Evolutionary conservation across 306 rosid genomes (phyloP).

Genomic region (Abrus precatorius): DNA sequence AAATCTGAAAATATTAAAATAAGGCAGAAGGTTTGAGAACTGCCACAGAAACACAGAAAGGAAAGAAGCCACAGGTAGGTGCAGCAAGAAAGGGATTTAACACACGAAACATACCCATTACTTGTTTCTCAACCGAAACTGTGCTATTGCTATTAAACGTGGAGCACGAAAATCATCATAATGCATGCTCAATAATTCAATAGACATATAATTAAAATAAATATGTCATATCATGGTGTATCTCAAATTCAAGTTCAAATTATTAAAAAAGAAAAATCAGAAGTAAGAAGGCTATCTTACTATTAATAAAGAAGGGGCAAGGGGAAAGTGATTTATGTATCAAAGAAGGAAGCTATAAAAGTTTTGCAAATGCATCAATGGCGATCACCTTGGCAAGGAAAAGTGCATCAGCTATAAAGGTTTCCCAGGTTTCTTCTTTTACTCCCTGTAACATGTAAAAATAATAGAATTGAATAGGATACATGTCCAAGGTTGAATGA

Average conservation of each 20-base stretch:
- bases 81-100: constrained; percentile 10
- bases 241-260: constrained; percentile 19
- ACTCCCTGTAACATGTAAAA: constrained; percentile 62
- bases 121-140: constrained; percentile 26
- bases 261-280: too few relatives aligned
- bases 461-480: constrained; percentile 10
- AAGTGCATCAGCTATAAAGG: constrained; percentile 68
- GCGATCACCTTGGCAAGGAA: constrained; percentile 79
- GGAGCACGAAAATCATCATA: constrained; percentile 1
- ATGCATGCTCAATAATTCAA: constrained; percentile 20
- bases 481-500: constrained; percentile 17
- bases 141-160: constrained; percentile 24
- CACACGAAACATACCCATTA: constrained; percentile 22
- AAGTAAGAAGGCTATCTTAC: not conserved
- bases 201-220: constrained; percentile 4
- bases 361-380: not conserved
- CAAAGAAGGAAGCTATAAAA: constrained; percentile 19
- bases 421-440: constrained; percentile 90
- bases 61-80: constrained; percentile 20
- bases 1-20: constrained; percentile 65
- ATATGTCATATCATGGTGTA: not conserved
- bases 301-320: not conserved
- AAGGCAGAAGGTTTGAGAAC: constrained; percentile 44
- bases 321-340: not conserved
- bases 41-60: constrained; percentile 3